Evolutionary conservation across 768 basidiomycete species (phyloP).

Genomic region (Leccinum truebloodii): DNA sequence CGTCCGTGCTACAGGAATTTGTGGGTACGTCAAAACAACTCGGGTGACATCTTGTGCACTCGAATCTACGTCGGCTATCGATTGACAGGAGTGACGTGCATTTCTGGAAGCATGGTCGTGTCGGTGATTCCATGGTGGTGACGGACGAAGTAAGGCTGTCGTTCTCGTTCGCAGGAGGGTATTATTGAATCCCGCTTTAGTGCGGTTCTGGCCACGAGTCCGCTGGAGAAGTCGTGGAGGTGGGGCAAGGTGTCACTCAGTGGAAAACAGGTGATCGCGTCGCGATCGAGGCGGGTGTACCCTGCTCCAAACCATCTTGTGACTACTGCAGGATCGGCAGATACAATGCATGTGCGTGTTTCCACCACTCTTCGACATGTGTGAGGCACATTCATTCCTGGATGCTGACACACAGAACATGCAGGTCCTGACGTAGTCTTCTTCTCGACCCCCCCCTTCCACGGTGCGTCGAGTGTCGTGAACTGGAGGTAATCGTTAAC

Average conservation of each 20-base stretch:
- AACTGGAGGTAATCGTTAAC: neutral
- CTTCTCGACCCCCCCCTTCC: conserved; percentile 71
- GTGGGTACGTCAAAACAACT: conserved; percentile 47
- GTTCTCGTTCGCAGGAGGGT: neutral
- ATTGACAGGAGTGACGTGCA: conserved; percentile 63
- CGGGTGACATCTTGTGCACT: neutral
- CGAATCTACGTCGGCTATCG: neutral
- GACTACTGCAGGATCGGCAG: conserved; percentile 62
- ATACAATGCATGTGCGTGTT: conserved; percentile 56
- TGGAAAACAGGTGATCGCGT: conserved; percentile 66
- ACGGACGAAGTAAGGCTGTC: conserved; percentile 53
- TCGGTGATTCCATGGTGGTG: conserved; percentile 71
- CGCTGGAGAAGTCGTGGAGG: conserved; percentile 64
- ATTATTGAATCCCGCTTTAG: conserved; percentile 30
- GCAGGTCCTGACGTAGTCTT: conserved; percentile 52
- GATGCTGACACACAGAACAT: conserved; percentile 4
- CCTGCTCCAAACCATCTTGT: conserved; percentile 62
- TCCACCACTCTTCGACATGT: neutral
- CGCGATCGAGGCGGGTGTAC: conserved; percentile 69
- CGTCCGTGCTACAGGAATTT: conserved; percentile 69
- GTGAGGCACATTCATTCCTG: too few relatives aligned
- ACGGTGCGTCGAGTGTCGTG: conserved; percentile 40
- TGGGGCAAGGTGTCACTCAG: conserved; percentile 64
- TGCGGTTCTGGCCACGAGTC: conserved; percentile 73
- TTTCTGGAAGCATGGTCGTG: conserved; percentile 70